Conservation (phyloP, 257 asterid species). For the Petunia secreta region DNA sequence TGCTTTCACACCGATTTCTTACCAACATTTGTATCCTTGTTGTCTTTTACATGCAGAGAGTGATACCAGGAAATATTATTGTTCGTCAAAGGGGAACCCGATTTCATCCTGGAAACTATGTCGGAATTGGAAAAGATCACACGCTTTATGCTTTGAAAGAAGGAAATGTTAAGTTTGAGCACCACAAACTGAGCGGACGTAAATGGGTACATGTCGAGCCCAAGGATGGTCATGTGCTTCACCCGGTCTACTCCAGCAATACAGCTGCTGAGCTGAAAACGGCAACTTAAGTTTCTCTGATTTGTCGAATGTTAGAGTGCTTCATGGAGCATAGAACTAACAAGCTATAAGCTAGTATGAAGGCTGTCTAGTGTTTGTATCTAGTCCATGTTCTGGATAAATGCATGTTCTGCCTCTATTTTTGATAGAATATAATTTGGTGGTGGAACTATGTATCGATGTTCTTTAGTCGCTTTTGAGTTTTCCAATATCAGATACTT, state of each 20-base stretch:
- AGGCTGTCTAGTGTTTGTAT: background rate
- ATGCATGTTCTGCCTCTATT: background rate
- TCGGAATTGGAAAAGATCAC: slow-evolving; percentile 90
- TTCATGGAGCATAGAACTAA: background rate
- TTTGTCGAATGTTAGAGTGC: background rate
- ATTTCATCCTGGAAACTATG: slow-evolving; percentile 88
- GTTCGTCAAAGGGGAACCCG: slow-evolving; percentile 98
- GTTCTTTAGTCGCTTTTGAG: background rate
- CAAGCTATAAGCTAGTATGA: background rate
- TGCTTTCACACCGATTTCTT: background rate
- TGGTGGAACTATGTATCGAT: background rate
- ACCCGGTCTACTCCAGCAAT: slow-evolving; percentile 58
- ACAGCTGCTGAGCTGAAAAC: slow-evolving; percentile 46
- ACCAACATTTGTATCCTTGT: background rate
- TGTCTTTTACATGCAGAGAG: slow-evolving; percentile 55
- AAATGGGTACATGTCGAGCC: slow-evolving; percentile 97
- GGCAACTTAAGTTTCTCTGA: slow-evolving; percentile 36
- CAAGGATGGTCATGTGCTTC: slow-evolving; percentile 75
- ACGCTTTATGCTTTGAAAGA: slow-evolving; percentile 86
- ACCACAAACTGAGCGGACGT: slow-evolving; percentile 74
- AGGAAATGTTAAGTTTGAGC: slow-evolving; percentile 84
- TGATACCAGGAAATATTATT: slow-evolving; percentile 87
- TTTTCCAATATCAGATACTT: background rate
- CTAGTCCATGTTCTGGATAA: background rate
- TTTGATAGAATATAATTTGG: background rate